Evolutionary conservation across 2,329 filamentous ascomycete species (phyloP).

Genomic region (Neonectria magnoliae): DNA sequence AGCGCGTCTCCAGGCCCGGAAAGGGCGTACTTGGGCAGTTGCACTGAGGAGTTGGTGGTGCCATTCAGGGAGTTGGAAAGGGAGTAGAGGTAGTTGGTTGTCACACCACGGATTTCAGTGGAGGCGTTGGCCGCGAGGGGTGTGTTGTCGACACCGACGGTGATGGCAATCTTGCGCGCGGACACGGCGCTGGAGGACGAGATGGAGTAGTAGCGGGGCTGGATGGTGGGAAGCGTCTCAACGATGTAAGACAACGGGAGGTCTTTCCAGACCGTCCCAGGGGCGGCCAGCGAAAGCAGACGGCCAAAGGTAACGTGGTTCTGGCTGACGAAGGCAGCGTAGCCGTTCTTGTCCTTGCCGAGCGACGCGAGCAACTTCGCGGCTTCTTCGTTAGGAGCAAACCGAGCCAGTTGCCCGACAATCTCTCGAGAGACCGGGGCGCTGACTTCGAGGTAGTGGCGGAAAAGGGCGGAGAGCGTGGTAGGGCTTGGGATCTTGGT

Average conservation of each 20-base stretch:
- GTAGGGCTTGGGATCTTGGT: slow-evolving; percentile 51
- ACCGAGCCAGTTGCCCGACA: slow-evolving; percentile 47
- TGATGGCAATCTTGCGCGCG: slow-evolving; percentile 38
- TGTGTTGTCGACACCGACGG: slow-evolving; percentile 34
- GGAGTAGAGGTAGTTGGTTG: slow-evolving; percentile 43
- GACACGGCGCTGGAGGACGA: slow-evolving; percentile 61
- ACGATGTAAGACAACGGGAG: slow-evolving; percentile 62
- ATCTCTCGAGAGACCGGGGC: slow-evolving; percentile 54
- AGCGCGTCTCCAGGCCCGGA: slow-evolving; percentile 29
- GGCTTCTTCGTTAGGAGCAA: slow-evolving; percentile 63
- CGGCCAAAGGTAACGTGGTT: slow-evolving; percentile 42
- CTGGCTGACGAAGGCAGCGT: slow-evolving; percentile 30
- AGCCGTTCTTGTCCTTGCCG: slow-evolving; percentile 34
- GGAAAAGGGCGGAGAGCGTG: slow-evolving; percentile 51
- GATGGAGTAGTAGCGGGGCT: slow-evolving; percentile 70
- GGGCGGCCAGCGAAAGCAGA: slow-evolving; percentile 31
- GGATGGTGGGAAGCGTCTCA: slow-evolving; percentile 59
- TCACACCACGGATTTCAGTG: slow-evolving; percentile 33
- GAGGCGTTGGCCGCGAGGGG: slow-evolving; percentile 25
- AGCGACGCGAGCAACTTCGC: slow-evolving; percentile 12
- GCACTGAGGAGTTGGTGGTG: not conserved
- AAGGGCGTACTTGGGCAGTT: slow-evolving; percentile 22
- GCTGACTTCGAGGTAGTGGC: slow-evolving; percentile 57
- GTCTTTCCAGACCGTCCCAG: slow-evolving; percentile 32
- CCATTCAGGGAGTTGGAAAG: slow-evolving; percentile 27